Conservation (phyloP, 2,329 filamentous ascomycete species). For the Esteya vermicola region DNA sequence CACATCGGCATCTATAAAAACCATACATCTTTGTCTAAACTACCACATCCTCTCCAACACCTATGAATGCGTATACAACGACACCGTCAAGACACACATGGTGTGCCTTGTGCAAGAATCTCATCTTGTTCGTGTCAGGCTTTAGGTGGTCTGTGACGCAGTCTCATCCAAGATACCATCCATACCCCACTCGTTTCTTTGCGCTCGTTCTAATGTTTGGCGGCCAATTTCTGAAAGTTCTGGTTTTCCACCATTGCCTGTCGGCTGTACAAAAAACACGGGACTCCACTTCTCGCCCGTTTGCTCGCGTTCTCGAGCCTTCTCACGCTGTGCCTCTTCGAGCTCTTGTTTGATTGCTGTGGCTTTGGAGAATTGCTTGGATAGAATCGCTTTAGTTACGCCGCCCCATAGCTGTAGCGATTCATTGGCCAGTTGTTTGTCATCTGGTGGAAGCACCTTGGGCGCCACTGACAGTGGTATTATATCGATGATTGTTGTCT, state of each 20-base stretch:
- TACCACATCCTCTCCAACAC: too few relatives aligned
- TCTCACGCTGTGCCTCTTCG: conserved; percentile 77
- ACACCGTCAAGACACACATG: too few relatives aligned
- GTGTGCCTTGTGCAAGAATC: too few relatives aligned
- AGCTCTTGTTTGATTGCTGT: conserved; percentile 82
- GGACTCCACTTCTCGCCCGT: conserved; percentile 62
- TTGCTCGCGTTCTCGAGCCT: conserved; percentile 65
- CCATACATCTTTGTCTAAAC: too few relatives aligned
- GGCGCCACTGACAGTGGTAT: conserved; percentile 64
- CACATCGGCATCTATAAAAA: too few relatives aligned
- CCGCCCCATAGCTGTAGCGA: conserved; percentile 75
- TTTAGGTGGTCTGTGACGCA: too few relatives aligned
- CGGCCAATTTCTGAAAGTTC: conserved; percentile 39
- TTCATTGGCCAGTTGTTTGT: conserved; percentile 76
- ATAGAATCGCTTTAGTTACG: conserved; percentile 73
- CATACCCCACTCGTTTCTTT: conserved; percentile 34
- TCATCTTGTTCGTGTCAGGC: not conserved
- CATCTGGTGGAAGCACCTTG: conserved; percentile 65
- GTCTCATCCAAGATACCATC: conserved; percentile 13
- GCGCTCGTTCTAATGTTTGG: conserved; percentile 34
- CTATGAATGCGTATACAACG: too few relatives aligned
- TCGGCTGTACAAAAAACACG: conserved; percentile 64
- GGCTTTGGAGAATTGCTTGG: conserved; percentile 72
- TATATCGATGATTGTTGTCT: conserved; percentile 73
- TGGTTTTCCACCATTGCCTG: conserved; percentile 40